phyloP scores from a whole-genome alignment of 192 early-diverging fungal species.

The Mortierella alpina region DNA sequence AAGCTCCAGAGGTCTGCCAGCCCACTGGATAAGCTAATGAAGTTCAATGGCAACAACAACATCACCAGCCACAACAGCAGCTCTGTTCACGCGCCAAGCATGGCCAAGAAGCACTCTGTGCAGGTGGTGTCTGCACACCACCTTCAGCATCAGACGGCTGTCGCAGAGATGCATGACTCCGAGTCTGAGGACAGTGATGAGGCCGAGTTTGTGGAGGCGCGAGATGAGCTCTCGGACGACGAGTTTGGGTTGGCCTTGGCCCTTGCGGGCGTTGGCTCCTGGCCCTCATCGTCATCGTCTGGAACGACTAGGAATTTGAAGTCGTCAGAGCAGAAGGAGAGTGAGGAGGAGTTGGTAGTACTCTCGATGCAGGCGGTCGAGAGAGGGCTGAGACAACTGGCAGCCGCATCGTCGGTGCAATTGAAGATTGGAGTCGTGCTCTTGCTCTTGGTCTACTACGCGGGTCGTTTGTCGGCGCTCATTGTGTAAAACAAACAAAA shows the following conservation, averaged over 20 bases:
- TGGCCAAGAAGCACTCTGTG: constrained; percentile 19
- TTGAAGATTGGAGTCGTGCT: constrained; percentile 35
- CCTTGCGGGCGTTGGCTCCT: constrained; percentile 17
- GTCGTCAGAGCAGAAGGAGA: neutral
- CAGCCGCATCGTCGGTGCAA: constrained; percentile 4
- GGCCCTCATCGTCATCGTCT: constrained; percentile 10
- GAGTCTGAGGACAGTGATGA: constrained; percentile 24
- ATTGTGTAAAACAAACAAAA: constrained; percentile 15
- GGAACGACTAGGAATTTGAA: neutral
- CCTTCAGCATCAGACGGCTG: neutral
- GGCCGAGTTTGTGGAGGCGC: constrained; percentile 45
- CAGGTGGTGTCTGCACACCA: constrained; percentile 3
- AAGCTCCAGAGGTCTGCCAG: neutral
- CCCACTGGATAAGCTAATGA: constrained; percentile 15
- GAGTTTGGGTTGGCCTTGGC: constrained; percentile 21
- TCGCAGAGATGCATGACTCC: neutral
- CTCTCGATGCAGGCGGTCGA: constrained; percentile 8
- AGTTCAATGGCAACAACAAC: neutral
- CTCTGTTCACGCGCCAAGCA: neutral
- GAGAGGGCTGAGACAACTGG: constrained; percentile 8
- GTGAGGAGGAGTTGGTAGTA: constrained; percentile 24
- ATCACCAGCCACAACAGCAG: neutral
- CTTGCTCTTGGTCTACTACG: constrained; percentile 38
- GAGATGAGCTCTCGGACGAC: constrained; percentile 30
- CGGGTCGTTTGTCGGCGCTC: constrained; percentile 26